phyloP scores from a whole-genome alignment of 495 filamentous ascomycete genomes.

The Gamarada debralockiae region DNA sequence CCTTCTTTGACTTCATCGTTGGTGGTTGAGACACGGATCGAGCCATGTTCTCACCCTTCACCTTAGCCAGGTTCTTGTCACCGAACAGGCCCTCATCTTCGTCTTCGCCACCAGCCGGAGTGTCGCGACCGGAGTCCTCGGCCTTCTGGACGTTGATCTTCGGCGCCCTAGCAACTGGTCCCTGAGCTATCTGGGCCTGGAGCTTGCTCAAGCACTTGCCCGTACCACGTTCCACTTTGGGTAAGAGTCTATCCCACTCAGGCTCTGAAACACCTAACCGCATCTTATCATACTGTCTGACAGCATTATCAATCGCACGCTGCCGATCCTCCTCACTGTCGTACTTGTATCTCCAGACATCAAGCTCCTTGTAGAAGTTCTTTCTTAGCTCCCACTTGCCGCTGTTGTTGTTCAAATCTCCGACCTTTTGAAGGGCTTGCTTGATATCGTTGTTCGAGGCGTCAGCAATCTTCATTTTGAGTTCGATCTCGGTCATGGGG shows the following conservation, averaged over 20 bases:
- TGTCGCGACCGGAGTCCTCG: conserved; percentile 40
- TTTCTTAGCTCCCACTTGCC: conserved; percentile 67
- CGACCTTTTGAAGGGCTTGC: conserved; percentile 54
- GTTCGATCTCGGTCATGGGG: conserved; percentile 52
- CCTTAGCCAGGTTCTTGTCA: conserved; percentile 37
- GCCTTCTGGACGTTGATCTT: conserved; percentile 54
- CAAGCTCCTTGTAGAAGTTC: conserved; percentile 74
- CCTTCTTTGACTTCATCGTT: conserved; percentile 50
- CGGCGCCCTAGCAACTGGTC: conserved; percentile 48
- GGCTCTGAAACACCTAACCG: conserved; percentile 68
- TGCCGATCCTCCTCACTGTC: conserved; percentile 62
- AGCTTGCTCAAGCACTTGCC: conserved; percentile 77
- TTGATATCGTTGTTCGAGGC: conserved; percentile 54
- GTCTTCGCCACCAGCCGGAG: conserved; percentile 23
- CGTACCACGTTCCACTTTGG: conserved; percentile 70
- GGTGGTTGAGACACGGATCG: conserved; percentile 49
- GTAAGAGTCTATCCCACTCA: conserved; percentile 76
- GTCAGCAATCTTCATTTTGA: conserved; percentile 52
- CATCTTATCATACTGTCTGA: conserved; percentile 74
- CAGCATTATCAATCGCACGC: conserved; percentile 78
- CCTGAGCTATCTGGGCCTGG: conserved; percentile 54
- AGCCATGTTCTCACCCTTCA: conserved; percentile 48
- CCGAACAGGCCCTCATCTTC: conserved; percentile 50
- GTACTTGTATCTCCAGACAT: conserved; percentile 77
- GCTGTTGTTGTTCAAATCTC: conserved; percentile 44